Base-by-base conservation (phyloP, 345 rosid genomes). In the Eucalyptus curtisii region DNA sequence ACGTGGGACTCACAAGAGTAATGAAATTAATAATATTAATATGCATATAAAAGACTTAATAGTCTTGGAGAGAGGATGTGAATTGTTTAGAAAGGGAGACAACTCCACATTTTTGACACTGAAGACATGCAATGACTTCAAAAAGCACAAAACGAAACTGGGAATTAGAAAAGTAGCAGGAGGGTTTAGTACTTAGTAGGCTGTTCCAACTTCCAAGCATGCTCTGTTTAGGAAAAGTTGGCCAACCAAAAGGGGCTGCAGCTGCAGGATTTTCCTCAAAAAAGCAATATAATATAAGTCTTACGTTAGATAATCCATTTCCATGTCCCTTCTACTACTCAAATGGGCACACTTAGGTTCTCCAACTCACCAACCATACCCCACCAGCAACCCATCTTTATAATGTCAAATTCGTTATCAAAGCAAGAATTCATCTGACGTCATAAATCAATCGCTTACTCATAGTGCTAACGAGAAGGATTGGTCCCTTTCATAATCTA, bases 1-100 rank as follows among this genome's bases (percentile, higher is more conserved):
- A 76, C 3, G 47, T 37, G 15, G 1, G 30, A 5, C 14, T 71
- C 47, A 76, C 9, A 37, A 8, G 4, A 20, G 13, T 76, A 76
- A 76, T 10, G 1, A 40, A 40, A 20, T 76, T 0, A 40, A 76
- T 11, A 6, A 7, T 0, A 20, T 2, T 20, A 1, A 37, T 11
- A 40, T 20, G 1, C 5, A 40, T 20, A 3, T 0, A 14, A 64
- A 20, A 37, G 3, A 71, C 1, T 0, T 2, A 20, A 20, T 5
- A 76, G 2, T 22, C 10, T 37, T 71, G 2, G 1, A 71, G 2
- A 19, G 5, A 71, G 1, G 2, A 37, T 1, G 3, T 20, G 47
- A 76, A 76, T 37, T 37, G 14, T 37, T 10, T 37, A 8, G 7
- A 76, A 20, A 76, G 27, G 3, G 11, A 10, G 82, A 10, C 5